Evolutionary conservation across 1,284 basidiomycete genomes (phyloP), one percentile per base, ranked within the genome.

Genomic region (Wallemia mellicola): DNA sequence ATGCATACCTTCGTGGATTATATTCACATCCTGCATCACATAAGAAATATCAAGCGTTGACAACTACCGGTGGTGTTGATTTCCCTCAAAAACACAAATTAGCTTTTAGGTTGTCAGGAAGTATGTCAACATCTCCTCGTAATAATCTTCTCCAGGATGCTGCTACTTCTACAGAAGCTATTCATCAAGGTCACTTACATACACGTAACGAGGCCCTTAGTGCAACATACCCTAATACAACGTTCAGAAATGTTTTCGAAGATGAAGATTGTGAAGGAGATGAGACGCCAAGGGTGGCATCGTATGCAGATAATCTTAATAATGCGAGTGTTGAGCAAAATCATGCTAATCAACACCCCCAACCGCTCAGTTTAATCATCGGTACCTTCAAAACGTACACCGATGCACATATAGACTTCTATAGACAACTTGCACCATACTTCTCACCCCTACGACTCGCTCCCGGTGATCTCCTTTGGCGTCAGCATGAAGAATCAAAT

Each of bases 351-450:
- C 59, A 62, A 54, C 62, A 67, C 57, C 63, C 66, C 14, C 71
- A 74, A 61, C 73, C 73, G 1, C 63, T 74, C 1, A 68, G 69
- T 26, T 65, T 73, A 0, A 74, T 94, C 22, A 69, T 81, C 60
- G 83, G 80, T 66, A 82, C 79, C 0, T 86, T 91, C 65, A 80
- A 79, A 0, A 78, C 81, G 0, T 81, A 80, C 68, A 73, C 59
- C 56, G 73, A 78, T 61, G 65, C 70, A 2, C 72, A 72, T 58
- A 61, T 65, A n/a, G 61, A 63, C 30, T 71, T 78, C 63, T 73
- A 72, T 62, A 59, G 65, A 33, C 64, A 70, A 22, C 67, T 96
- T 28, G 70, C 75, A 0, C 74, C 77, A 0, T 91, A 86, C 71
- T 81, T 98, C 64, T 74, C 78, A 58, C 78, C 78, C 9, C 69